Percentiles rank a stretch among this genome's conserved stretches.
Evolutionary conservation across 2,329 filamentous ascomycete species (phyloP).

Genomic region (Beauveria rudraprayagi): DNA sequence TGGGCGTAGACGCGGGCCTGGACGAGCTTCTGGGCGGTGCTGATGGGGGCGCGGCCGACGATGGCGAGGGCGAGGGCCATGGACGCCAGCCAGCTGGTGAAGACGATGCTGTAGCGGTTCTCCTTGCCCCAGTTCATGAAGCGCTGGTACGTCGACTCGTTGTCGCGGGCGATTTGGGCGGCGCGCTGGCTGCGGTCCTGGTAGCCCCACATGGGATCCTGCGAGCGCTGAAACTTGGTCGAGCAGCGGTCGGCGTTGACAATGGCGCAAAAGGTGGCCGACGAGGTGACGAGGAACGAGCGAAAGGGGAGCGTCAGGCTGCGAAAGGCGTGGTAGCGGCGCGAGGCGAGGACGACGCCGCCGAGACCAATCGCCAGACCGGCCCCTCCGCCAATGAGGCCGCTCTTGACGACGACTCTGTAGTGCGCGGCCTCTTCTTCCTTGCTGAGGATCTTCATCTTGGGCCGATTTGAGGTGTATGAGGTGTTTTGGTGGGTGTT

Average conservation of each 20-base stretch:
- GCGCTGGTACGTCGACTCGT: slow-evolving; percentile 50
- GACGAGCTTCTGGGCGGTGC: slow-evolving; percentile 76
- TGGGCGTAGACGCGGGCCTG: slow-evolving; percentile 94
- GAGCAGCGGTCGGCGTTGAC: slow-evolving; percentile 70
- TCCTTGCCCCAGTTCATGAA: slow-evolving; percentile 65
- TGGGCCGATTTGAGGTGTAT: slow-evolving; percentile 19
- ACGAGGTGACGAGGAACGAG: slow-evolving; percentile 77
- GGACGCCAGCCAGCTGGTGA: slow-evolving; percentile 69
- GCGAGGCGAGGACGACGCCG: slow-evolving; percentile 59
- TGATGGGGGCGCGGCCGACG: slow-evolving; percentile 69
- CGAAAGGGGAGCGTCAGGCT: slow-evolving; percentile 82
- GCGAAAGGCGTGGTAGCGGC: slow-evolving; percentile 70
- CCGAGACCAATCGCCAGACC: slow-evolving; percentile 60
- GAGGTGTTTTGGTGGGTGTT: background rate
- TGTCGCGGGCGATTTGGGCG: slow-evolving; percentile 43
- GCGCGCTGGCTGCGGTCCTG: slow-evolving; percentile 53
- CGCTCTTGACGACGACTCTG: slow-evolving; percentile 69
- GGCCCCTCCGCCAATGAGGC: slow-evolving; percentile 60
- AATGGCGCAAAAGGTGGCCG: slow-evolving; percentile 80
- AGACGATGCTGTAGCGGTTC: slow-evolving; percentile 83
- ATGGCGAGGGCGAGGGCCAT: slow-evolving; percentile 69
- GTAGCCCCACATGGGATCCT: slow-evolving; percentile 62
- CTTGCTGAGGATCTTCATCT: slow-evolving; percentile 92
- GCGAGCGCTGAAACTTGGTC: slow-evolving; percentile 56
- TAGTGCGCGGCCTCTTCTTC: slow-evolving; percentile 89